A percentile compares a stretch with the other conserved stretches of the same genome.
These are phyloP conservation scores for Eutrema salsugineum DNA, from an alignment of 441 rosid genomes.

Conservation along the genomic window DNA sequence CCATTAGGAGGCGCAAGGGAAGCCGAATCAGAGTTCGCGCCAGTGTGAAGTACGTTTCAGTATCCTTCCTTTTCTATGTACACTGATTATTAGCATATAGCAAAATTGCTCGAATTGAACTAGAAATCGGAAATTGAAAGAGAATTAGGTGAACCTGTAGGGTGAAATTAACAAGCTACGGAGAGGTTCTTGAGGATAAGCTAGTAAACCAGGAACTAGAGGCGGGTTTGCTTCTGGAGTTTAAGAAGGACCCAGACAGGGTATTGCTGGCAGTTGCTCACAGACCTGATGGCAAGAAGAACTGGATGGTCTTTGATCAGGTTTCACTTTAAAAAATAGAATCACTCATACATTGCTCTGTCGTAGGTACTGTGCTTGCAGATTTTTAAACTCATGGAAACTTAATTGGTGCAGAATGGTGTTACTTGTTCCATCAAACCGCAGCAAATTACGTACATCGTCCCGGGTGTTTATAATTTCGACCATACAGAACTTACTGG, in stretches of 20 bases:
- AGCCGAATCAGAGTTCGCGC: constrained; percentile 44
- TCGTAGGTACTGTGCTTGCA: neutral
- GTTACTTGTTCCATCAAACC: constrained; percentile 69
- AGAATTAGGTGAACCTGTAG: constrained; percentile 37
- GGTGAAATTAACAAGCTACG: constrained; percentile 51
- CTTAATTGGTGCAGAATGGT: constrained; percentile 58
- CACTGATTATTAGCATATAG: neutral
- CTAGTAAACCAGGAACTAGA: constrained; percentile 52
- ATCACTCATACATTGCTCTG: constrained; percentile 26
- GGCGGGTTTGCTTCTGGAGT: constrained; percentile 82
- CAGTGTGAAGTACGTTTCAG: constrained; percentile 53
- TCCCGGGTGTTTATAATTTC: constrained; percentile 74
- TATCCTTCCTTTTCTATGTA: neutral
- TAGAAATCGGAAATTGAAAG: neutral
- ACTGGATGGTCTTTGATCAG: constrained; percentile 99
- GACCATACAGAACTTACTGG: constrained; percentile 56
- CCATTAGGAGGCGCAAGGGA: constrained; percentile 39
- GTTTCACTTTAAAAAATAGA: constrained; percentile 49
- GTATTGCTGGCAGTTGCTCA: constrained; percentile 75
- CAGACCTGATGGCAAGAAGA: constrained; percentile 93
- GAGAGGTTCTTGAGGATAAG: constrained; percentile 72
- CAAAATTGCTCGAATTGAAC: neutral
- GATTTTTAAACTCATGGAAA: constrained; percentile 6
- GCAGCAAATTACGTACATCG: constrained; percentile 75
- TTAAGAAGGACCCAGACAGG: constrained; percentile 80